Percentiles rank a stretch among this genome's conserved stretches.
Conservation (phyloP, 78 protist genomes). For the Planoprotostelium fungivorum region DNA sequence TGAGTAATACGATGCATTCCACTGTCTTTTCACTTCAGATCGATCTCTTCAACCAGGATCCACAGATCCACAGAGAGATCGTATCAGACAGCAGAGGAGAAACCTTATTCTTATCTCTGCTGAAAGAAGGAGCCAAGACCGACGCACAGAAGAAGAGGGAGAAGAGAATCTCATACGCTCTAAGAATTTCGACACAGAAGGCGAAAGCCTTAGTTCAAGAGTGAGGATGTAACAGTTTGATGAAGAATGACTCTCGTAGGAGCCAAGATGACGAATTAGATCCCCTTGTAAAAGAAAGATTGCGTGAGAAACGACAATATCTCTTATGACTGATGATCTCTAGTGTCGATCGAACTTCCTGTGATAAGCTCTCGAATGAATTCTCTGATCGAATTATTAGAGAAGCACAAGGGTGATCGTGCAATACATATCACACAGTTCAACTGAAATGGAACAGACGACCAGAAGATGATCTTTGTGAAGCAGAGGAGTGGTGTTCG, state of each 20-base stretch:
- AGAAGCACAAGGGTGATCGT: not conserved
- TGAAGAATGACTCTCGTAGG: not conserved
- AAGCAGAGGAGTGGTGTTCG: not conserved
- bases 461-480: not conserved
- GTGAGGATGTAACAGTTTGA: not conserved
- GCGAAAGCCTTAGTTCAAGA: not conserved
- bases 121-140: too few relatives aligned
- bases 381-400: not conserved
- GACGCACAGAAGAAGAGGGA: not conserved
- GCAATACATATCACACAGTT: not conserved
- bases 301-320: not conserved
- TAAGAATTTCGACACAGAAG: not conserved
- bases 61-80: not conserved
- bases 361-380: not conserved
- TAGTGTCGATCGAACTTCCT: not conserved
- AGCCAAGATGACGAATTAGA: not conserved
- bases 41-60: not conserved
- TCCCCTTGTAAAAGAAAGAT: not conserved
- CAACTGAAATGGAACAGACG: too few relatives aligned
- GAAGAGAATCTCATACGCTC: not conserved
- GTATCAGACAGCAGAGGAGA: not conserved
- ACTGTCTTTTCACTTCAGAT: not conserved
- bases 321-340: not conserved
- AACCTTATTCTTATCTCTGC: not conserved
- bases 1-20: not conserved